A percentile compares a stretch with the other conserved stretches of the same genome.
Evolutionary conservation across 2,329 filamentous ascomycete species (phyloP).

Genomic region (Xylariomycetidae sp.): DNA sequence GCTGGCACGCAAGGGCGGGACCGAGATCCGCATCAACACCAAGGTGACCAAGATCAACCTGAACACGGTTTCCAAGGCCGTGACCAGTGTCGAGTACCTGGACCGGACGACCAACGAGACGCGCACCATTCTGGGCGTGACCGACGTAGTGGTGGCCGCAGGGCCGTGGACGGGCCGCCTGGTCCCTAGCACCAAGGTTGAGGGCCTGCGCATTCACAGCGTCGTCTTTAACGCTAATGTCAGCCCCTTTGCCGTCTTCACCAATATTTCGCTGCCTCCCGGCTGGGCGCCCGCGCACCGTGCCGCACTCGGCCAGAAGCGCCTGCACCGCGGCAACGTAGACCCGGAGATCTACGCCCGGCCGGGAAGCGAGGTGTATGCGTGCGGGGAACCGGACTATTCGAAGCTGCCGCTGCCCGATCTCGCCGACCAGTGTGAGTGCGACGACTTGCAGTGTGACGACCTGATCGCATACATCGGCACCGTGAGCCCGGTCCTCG

Average conservation of each 20-base stretch:
- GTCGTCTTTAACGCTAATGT: slow-evolving; percentile 62
- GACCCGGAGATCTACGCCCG: slow-evolving; percentile 92
- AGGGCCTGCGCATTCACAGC: slow-evolving; percentile 58
- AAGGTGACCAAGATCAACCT: slow-evolving; percentile 59
- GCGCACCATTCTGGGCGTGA: slow-evolving; percentile 38
- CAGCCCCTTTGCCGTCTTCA: slow-evolving; percentile 77
- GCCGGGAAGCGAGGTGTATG: slow-evolving; percentile 85
- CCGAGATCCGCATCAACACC: slow-evolving; percentile 61
- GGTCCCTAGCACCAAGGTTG: slow-evolving; percentile 53
- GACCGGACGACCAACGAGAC: slow-evolving; percentile 39
- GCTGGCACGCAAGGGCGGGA: slow-evolving; percentile 66
- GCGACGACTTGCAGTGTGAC: slow-evolving; percentile 73
- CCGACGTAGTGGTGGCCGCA: slow-evolving; percentile 52
- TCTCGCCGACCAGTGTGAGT: slow-evolving; percentile 68
- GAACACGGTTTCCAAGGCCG: slow-evolving; percentile 44
- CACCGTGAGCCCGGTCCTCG: slow-evolving; percentile 60
- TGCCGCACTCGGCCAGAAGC: slow-evolving; percentile 41
- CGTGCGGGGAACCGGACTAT: slow-evolving; percentile 88
- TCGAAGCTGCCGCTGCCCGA: slow-evolving; percentile 67
- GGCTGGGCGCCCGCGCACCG: slow-evolving; percentile 55
- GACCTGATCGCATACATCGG: slow-evolving; percentile 78
- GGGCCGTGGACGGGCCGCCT: slow-evolving; percentile 61
- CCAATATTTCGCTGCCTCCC: slow-evolving; percentile 69
- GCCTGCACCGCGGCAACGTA: slow-evolving; percentile 57
- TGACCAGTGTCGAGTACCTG: slow-evolving; percentile 58